Evolutionary conservation across 2,329 filamentous ascomycete genomes (phyloP), one percentile per base, ranked within the genome.

Genomic region (Bertia moriformis): DNA sequence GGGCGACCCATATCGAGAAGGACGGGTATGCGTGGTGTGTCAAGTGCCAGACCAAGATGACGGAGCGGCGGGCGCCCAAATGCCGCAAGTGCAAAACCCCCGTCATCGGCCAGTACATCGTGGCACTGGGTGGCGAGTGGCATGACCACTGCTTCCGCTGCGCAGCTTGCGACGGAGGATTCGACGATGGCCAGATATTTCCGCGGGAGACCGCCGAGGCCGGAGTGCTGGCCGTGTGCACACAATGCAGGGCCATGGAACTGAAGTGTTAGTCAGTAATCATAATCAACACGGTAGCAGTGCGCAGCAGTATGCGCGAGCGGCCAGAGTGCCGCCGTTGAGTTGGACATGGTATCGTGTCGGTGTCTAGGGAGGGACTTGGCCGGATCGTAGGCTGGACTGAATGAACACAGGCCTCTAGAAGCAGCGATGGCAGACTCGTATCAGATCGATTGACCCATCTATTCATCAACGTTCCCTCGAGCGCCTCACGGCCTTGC

Each of bases 21-120:
- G 89, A 96, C 48, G 89, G 89, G 7, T 96, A 93, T 58, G 91
- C 91, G 4, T 98, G 91, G 88, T 98, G 91, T 59, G 74, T 96
- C 37, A 72, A 72, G 17, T 98, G 91, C 55, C 89, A 96, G 63
- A 93, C 88, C 13, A 84, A 87, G 53, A 77, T 91, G 22, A 95
- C 87, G 12, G 86, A 93, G 58, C 73, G 89, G 18, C 84, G 83
- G 39, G 84, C 83, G 12, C 82, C 86, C 36, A 93, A 93, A 60
- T 98, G 91, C 59, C 73, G 75, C 48, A 85, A 80, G 50, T 98
- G 91, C 61, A 77, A 75, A 50, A 76, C 72, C 51, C 83, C 87
- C 5, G 87, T 96, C 40, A 78, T 91, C 39, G 89, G 94, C 38
- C 76, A 89, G 53, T 93, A 95, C 42, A 78, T 98, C 15, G 80